These are phyloP conservation scores for Alisma plantagoaquatica DNA, from an alignment of 106 monocot species.

Conservation along the genomic window DNA sequence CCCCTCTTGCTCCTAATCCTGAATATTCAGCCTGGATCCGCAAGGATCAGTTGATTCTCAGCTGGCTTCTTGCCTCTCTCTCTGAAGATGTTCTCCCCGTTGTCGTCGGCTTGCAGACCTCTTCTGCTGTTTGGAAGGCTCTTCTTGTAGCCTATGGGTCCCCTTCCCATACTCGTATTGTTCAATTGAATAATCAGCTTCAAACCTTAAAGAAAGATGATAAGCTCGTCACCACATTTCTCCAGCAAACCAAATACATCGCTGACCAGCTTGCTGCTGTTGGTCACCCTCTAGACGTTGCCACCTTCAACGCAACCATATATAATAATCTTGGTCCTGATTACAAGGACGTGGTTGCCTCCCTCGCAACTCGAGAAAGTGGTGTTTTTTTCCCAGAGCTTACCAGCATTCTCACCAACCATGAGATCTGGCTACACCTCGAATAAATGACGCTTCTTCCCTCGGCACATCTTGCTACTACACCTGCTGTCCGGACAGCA, in stretches of 20 bases:
- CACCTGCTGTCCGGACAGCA: neutral
- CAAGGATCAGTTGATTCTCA: neutral
- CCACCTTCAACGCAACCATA: neutral
- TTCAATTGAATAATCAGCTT: neutral
- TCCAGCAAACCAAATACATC: neutral
- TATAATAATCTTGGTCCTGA: neutral
- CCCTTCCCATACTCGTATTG: neutral
- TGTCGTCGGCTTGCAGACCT: neutral
- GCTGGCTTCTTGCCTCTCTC: constrained; percentile 2
- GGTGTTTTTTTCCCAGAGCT: neutral
- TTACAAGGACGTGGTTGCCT: neutral
- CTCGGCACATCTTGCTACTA: neutral
- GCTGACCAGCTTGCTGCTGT: neutral
- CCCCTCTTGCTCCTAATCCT: neutral
- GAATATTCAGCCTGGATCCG: neutral
- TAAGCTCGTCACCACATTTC: neutral
- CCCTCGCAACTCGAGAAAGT: neutral
- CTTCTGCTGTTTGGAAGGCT: neutral
- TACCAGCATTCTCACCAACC: neutral
- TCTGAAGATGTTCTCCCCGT: constrained; percentile 3
- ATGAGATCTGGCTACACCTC: neutral
- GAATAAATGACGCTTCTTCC: neutral
- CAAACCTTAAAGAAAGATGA: neutral
- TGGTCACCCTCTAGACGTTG: neutral
- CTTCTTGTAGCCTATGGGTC: neutral